Evolutionary conservation across 1,284 basidiomycete genomes (phyloP).

Genomic region (Microbotryomycetes sp.): DNA sequence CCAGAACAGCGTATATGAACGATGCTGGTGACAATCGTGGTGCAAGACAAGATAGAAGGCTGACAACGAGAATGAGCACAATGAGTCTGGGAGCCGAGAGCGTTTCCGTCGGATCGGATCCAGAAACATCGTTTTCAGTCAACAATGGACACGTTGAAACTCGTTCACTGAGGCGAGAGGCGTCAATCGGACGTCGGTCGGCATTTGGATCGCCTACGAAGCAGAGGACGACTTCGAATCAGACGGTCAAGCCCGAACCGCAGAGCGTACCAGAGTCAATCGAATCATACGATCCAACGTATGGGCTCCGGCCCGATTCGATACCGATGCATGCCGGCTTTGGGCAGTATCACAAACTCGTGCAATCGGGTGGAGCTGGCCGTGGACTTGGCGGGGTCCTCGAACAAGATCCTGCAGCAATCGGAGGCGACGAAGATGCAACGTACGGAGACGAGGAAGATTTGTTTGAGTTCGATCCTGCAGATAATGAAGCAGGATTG

Average conservation of each 20-base stretch:
- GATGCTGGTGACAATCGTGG: slow-evolving; percentile 6
- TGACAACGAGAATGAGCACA: neutral
- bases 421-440: neutral
- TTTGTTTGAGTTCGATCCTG: slow-evolving; percentile 48
- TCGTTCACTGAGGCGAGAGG: neutral
- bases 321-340: slow-evolving; percentile 69
- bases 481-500: slow-evolving; percentile 33
- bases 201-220: neutral
- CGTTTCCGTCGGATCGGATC: slow-evolving; percentile 14
- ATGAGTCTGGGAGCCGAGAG: slow-evolving; percentile 11
- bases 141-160: neutral
- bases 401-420: neutral
- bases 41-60: neutral
- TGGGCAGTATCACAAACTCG: slow-evolving; percentile 59
- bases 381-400: slow-evolving; percentile 67
- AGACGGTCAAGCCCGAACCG: neutral
- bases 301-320: slow-evolving; percentile 88
- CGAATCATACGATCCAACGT: slow-evolving; percentile 91
- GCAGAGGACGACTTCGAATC: neutral
- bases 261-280: slow-evolving; percentile 57
- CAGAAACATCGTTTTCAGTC: slow-evolving; percentile 15
- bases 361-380: slow-evolving; percentile 50
- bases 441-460: slow-evolving; percentile 45
- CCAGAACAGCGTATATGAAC: slow-evolving; percentile 53
- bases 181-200: neutral